Percentiles rank a stretch among this genome's conserved stretches.
Evolutionary conservation across 2,329 filamentous ascomycete species (phyloP).

Genomic region (Botrytis galanthina): DNA sequence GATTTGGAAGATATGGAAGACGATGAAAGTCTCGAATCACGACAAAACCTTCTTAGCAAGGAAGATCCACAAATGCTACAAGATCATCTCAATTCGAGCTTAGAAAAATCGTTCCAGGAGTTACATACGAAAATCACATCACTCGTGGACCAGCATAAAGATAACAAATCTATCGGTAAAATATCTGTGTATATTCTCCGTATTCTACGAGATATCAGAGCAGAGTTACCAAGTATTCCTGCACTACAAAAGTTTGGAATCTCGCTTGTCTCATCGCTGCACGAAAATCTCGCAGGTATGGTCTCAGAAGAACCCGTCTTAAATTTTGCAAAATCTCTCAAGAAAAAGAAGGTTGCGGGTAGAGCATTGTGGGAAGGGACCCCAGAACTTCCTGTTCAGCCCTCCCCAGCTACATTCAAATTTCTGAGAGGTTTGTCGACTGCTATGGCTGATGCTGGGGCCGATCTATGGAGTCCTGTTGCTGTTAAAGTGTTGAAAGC

Average conservation of each 20-base stretch:
- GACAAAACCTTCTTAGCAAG: constrained; percentile 66
- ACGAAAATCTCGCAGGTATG: constrained; percentile 56
- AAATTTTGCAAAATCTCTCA: constrained; percentile 44
- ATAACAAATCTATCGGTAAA: constrained; percentile 49
- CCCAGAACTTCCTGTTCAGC: constrained; percentile 72
- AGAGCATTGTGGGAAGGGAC: constrained; percentile 77
- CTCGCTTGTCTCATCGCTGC: constrained; percentile 60
- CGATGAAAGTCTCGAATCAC: constrained; percentile 65
- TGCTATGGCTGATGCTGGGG: constrained; percentile 67
- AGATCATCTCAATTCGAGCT: constrained; percentile 54
- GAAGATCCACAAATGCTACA: constrained; percentile 67
- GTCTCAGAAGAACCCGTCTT: constrained; percentile 52
- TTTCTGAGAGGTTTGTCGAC: constrained; percentile 64
- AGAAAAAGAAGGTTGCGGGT: constrained; percentile 54
- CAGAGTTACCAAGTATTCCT: constrained; percentile 56
- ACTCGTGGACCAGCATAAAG: constrained; percentile 49
- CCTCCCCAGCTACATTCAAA: constrained; percentile 70
- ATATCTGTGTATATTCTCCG: constrained; percentile 68
- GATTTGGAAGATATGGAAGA: constrained; percentile 70
- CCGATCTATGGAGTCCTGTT: constrained; percentile 76
- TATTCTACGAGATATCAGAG: constrained; percentile 70
- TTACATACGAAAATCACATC: constrained; percentile 55
- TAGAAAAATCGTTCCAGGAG: constrained; percentile 55
- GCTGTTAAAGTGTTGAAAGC: constrained; percentile 64
- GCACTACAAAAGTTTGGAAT: constrained; percentile 56